Percentiles rank a stretch among this genome's conserved stretches.
Conservation (phyloP, 2,329 filamentous ascomycete genomes). For the Colletotrichum lini region DNA sequence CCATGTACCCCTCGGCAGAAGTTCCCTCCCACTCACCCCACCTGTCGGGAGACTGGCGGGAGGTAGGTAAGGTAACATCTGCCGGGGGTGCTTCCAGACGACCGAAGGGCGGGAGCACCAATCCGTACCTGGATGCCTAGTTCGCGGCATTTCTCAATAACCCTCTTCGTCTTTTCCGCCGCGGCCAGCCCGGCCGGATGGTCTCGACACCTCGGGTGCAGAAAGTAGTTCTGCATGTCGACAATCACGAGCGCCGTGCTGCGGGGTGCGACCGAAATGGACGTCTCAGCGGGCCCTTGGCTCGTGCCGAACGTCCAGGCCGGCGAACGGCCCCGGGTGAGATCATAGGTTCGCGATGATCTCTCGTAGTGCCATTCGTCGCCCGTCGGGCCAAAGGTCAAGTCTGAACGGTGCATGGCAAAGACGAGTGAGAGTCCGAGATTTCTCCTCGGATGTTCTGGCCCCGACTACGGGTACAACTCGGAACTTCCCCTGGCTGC, state of each 20-base stretch:
- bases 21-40: neutral
- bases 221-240: conserved; percentile 69
- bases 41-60: neutral
- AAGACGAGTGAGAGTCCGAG: conserved; percentile 15
- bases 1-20: conserved; percentile 1
- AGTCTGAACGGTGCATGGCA: conserved; percentile 31
- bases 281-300: conserved; percentile 34
- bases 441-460: conserved; percentile 37
- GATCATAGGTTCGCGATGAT: conserved; percentile 40
- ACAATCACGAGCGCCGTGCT: conserved; percentile 64
- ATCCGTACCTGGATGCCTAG: conserved; percentile 60
- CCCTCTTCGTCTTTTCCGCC: conserved; percentile 55
- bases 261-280: conserved; percentile 56
- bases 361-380: conserved; percentile 37
- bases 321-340: conserved; percentile 37
- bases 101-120: conserved; percentile 25
- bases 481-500: conserved; percentile 27
- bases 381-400: conserved; percentile 40
- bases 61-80: neutral
- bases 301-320: conserved; percentile 33
- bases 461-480: conserved; percentile 29
- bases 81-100: neutral
- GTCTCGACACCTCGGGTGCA: conserved; percentile 53
- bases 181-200: conserved; percentile 59
- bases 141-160: conserved; percentile 62